These are phyloP conservation scores for Evernia prunastri DNA, from an alignment of 495 filamentous ascomycete genomes.

Conservation along the genomic window DNA sequence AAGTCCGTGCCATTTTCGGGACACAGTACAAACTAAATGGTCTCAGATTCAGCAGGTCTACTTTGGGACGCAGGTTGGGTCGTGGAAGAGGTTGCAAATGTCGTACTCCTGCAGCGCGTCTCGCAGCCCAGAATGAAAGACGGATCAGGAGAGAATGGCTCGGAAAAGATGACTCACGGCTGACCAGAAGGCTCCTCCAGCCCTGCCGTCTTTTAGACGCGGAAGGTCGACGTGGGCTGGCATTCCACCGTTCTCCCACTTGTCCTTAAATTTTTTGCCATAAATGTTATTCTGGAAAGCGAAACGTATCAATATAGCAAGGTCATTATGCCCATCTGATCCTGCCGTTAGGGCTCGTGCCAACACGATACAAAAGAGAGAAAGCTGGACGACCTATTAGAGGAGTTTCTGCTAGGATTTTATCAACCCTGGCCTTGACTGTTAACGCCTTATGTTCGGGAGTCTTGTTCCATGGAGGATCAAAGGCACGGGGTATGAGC, in stretches of 20 bases:
- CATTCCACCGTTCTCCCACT: constrained; percentile 62
- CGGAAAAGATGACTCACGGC: constrained; percentile 34
- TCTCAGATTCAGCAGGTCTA: no score
- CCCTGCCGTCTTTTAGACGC: constrained; percentile 43
- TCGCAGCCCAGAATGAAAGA: no score
- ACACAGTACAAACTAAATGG: constrained; percentile 4
- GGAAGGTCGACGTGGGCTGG: constrained; percentile 74
- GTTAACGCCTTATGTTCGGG: constrained; percentile 30
- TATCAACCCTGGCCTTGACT: constrained; percentile 59
- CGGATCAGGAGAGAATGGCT: no score
- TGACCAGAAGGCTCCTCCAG: constrained; percentile 81
- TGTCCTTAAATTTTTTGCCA: constrained; percentile 58
- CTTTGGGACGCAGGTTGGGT: no score
- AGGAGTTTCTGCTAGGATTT: constrained; percentile 65
- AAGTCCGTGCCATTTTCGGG: constrained; percentile 62
- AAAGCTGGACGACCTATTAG: constrained; percentile 58
- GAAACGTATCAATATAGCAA: constrained; percentile 66
- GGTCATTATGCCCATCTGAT: constrained; percentile 86
- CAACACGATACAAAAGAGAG: constrained; percentile 1
- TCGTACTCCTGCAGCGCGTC: no score
- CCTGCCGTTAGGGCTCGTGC: constrained; percentile 17
- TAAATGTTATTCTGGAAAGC: constrained; percentile 74
- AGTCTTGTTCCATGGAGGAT: constrained; percentile 21
- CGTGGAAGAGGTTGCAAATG: no score
- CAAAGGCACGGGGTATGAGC: constrained; percentile 12